Percentiles rank a stretch among this genome's conserved stretches.
Evolutionary conservation across 1,139 yeast genomes (phyloP).

Genomic region (Kodamaea derodonti): DNA sequence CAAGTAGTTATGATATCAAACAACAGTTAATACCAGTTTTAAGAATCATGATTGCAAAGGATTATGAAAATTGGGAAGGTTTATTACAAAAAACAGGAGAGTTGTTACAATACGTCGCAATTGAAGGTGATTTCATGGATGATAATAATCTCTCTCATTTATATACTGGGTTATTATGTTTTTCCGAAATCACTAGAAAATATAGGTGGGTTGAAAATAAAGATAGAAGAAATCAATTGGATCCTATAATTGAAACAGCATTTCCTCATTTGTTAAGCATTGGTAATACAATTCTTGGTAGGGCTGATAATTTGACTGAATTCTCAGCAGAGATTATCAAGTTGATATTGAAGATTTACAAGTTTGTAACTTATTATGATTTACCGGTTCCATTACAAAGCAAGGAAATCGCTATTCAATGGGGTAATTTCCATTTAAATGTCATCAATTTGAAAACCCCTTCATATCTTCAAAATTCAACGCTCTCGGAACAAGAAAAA

Average conservation of each 20-base stretch:
- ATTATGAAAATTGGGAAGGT: conserved; percentile 75
- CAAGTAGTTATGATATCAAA: conserved; percentile 44
- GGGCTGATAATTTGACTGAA: conserved; percentile 32
- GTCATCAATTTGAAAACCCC: conserved; percentile 65
- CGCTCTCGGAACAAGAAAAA: conserved; percentile 31
- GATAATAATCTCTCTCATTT: conserved; percentile 53
- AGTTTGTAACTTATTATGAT: conserved; percentile 77
- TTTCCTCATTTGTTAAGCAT: conserved; percentile 69
- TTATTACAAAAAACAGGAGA: conserved; percentile 57
- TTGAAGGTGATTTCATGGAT: conserved; percentile 9
- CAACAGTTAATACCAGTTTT: conserved; percentile 71
- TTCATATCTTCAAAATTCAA: conserved; percentile 22
- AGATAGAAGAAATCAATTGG: conserved; percentile 51
- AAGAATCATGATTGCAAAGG: conserved; percentile 59
- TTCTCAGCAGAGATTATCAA: conserved; percentile 71
- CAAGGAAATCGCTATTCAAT: conserved; percentile 53
- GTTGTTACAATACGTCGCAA: conserved; percentile 41
- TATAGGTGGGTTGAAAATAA: conserved; percentile 74
- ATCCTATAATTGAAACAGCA: conserved; percentile 56
- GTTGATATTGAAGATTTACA: conserved; percentile 72
- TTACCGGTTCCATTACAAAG: conserved; percentile 68
- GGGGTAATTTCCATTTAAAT: conserved; percentile 78
- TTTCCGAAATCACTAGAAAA: conserved; percentile 69
- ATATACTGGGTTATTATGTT: conserved; percentile 73
- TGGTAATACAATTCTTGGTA: conserved; percentile 55